Evolutionary conservation across 2,329 filamentous ascomycete genomes (phyloP).

Genomic region (Apiospora koreana): DNA sequence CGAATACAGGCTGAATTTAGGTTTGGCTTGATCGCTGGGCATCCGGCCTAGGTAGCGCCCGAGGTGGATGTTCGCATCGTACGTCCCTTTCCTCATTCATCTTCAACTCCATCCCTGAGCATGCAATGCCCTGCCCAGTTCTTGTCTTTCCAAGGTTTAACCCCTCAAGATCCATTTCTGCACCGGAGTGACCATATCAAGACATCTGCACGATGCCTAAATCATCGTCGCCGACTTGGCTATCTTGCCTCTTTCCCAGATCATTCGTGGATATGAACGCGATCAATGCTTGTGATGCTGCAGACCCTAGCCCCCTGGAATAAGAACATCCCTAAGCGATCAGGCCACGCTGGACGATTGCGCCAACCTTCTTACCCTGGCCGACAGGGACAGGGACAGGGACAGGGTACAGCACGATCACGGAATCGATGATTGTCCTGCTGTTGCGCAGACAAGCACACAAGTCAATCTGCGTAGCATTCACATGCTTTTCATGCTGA

Average conservation of each 20-base stretch:
- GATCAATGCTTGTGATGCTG: background rate
- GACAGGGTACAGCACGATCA: background rate
- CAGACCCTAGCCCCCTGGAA: background rate
- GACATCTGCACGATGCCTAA: background rate
- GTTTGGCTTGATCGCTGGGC: background rate
- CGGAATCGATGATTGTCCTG: background rate
- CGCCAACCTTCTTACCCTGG: background rate
- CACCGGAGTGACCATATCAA: background rate
- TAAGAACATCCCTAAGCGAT: background rate
- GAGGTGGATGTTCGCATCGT: background rate
- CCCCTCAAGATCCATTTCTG: background rate
- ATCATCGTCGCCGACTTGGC: background rate
- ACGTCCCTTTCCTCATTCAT: background rate
- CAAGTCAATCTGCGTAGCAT: background rate
- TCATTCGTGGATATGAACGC: background rate
- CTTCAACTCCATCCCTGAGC: background rate
- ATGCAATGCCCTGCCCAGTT: background rate
- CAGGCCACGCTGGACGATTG: background rate
- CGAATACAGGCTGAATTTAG: conserved; percentile 1
- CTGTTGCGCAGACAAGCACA: background rate
- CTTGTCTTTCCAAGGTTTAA: background rate
- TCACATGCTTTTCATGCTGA: background rate
- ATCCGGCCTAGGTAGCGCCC: background rate
- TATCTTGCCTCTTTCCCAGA: background rate
- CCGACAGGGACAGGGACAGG: background rate